Evolutionary conservation across 192 early-diverging fungal species (phyloP).

Genomic region (Anaeromyces robustus): DNA sequence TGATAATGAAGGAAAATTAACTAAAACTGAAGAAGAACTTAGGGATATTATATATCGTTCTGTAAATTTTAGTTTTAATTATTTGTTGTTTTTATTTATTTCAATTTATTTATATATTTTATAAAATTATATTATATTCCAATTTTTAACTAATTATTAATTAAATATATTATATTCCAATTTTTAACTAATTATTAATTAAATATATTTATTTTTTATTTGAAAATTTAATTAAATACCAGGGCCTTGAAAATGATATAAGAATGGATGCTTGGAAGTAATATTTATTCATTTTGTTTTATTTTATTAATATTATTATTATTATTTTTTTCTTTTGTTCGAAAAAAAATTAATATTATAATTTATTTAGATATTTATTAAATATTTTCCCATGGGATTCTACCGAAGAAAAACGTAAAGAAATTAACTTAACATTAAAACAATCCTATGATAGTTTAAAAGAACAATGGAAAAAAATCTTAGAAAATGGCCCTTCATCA

Average conservation of each 20-base stretch:
- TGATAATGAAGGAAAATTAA: constrained; percentile 19
- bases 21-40: constrained; percentile 26
- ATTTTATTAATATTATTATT: too few relatives aligned
- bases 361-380: constrained; percentile 29
- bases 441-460: neutral
- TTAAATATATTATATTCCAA: too few relatives aligned
- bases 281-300: neutral
- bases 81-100: too few relatives aligned
- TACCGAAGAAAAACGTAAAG: constrained; percentile 50
- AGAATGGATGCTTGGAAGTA: constrained; percentile 78
- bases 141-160: too few relatives aligned
- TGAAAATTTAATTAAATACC: neutral
- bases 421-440: constrained; percentile 13
- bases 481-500: constrained; percentile 13
- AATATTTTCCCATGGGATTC: constrained; percentile 72
- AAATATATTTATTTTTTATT: neutral
- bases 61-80: constrained; percentile 4
- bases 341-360: too few relatives aligned
- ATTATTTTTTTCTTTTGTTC: too few relatives aligned
- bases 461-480: constrained; percentile 23
- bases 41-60: constrained; percentile 49
- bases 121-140: too few relatives aligned
- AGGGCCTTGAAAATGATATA: constrained; percentile 63
- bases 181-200: too few relatives aligned
- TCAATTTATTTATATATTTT: too few relatives aligned